These are phyloP conservation scores for Jaminaea rosea DNA, from an alignment of 1,284 basidiomycete genomes.

Conservation along the genomic window DNA sequence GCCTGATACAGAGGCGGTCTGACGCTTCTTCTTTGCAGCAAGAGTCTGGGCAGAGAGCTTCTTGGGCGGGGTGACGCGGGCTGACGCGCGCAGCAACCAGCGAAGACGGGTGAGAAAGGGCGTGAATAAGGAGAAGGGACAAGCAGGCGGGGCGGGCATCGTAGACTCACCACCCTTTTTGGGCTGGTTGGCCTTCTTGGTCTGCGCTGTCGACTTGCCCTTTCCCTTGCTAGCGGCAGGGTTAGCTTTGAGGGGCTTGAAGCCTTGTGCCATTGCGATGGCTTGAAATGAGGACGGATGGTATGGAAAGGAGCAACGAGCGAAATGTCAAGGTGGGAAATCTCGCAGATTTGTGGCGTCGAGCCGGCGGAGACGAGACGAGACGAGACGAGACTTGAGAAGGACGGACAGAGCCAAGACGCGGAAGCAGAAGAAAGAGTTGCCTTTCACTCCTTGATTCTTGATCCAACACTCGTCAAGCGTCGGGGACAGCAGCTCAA, in stretches of 20 bases:
- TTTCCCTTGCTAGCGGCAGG: background rate
- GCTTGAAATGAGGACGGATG: no score
- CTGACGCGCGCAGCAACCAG: background rate
- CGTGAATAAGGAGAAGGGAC: background rate
- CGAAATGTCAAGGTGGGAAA: no score
- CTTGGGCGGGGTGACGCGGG: background rate
- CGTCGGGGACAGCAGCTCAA: no score
- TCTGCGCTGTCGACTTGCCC: background rate
- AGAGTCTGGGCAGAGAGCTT: background rate
- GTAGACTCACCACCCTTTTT: slow-evolving; percentile 1
- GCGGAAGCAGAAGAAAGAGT: no score
- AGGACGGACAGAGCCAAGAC: no score
- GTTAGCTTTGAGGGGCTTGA: background rate
- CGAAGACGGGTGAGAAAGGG: background rate
- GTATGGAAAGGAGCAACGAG: no score
- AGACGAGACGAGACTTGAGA: no score
- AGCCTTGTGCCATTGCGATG: slow-evolving; percentile 2
- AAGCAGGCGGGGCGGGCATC: background rate
- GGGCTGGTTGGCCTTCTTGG: background rate
- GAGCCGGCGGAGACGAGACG: no score
- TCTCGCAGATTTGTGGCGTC: no score
- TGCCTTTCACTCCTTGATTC: no score
- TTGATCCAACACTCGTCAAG: no score
- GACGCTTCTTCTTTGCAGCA: background rate
- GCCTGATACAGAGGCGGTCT: background rate